Conservation (phyloP, 257 asterid species). For the Nicotiana sylvestris region DNA sequence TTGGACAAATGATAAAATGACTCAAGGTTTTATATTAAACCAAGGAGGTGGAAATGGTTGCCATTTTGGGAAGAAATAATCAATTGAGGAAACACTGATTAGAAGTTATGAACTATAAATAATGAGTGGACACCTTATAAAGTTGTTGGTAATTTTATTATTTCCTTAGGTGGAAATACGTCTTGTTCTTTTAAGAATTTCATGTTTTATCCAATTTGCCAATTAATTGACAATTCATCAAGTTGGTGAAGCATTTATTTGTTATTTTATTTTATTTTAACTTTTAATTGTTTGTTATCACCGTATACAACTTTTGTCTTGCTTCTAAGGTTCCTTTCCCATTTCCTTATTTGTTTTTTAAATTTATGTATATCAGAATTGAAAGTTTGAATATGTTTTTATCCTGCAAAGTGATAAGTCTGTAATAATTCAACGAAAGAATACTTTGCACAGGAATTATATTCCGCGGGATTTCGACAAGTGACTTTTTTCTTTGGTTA, state of each 20-base stretch:
- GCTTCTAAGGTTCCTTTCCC: slow-evolving; percentile 10
- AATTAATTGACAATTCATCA: background rate
- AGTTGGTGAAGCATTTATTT: background rate
- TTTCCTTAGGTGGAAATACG: background rate
- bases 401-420: background rate
- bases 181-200: background rate
- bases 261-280: background rate
- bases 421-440: background rate
- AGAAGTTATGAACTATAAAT: background rate
- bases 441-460: background rate
- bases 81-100: background rate
- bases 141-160: background rate
- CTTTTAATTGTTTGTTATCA: background rate
- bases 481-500: background rate
- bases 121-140: background rate
- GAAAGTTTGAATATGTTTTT: background rate
- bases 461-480: background rate
- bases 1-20: background rate
- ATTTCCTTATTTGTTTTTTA: background rate
- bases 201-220: background rate
- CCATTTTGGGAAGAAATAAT: background rate
- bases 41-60: background rate
- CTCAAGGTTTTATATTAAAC: background rate
- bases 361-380: background rate
- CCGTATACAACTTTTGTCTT: background rate